Evolutionary conservation across 495 filamentous ascomycete species (phyloP), one percentile per base, ranked within the genome.

Genomic region (Annulohypoxylon stygium): DNA sequence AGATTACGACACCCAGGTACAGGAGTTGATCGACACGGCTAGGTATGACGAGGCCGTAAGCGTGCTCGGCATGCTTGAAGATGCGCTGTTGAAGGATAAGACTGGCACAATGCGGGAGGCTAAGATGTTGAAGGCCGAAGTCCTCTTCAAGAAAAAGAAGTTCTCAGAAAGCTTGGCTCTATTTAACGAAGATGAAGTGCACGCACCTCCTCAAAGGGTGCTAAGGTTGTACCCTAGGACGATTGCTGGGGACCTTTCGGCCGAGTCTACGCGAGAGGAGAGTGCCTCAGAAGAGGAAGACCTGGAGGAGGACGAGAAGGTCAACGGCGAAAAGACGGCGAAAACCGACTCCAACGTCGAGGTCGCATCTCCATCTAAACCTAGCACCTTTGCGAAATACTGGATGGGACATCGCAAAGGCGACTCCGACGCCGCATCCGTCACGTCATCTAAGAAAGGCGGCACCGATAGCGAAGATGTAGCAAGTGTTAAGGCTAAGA

Each of bases 11-110:
- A 89, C 91, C 0, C 96, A 99, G 75, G 90, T 99, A 33, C 90
- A 95, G 62, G 88, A 97, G 54, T 85, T 99, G 37, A 88, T 97
- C 3, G 87, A 90, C 50, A 90, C 88, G 59, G 91, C 87, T 5
- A 89, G 89, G 73, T 89, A 94, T 50, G 95, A 99, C 74, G 96
- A 99, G 79, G 97, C 96, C 1, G 93, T 98, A 62, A 97, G 93
- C 75, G 80, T 99, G 9, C 81, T 97, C 2, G 85, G 84, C 47
- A 93, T 97, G 89, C 89, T 99, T 4, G 96, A 98, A 80, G 95
- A 97, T 82, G 95, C 94, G 0, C 85, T 98, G 7, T 80, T 99
- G 8, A 88, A 90, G 55, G 90, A 97, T 69, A 99, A 98, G 76
- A 85, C 87, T 26, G 90, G 91, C 62, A 89, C 91, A 23, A 79